phyloP scores from a whole-genome alignment of 192 early-diverging fungal species.

The Coemansia sp. region DNA sequence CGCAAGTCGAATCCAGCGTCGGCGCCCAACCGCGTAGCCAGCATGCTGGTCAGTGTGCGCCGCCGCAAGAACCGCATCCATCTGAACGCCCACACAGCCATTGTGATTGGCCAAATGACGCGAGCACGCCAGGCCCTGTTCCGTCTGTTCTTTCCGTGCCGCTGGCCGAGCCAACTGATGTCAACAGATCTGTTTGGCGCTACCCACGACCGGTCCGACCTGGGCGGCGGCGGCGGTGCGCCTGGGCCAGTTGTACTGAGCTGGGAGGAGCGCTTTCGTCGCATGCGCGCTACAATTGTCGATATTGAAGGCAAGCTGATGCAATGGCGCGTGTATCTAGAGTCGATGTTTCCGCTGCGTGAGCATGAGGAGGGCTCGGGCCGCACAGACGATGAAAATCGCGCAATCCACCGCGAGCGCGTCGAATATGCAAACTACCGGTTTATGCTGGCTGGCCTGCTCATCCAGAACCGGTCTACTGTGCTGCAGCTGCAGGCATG shows the following conservation, averaged over 20 bases:
- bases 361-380: constrained; percentile 48
- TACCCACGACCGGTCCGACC: constrained; percentile 16
- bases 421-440: constrained; percentile 55
- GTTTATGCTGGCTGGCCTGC: constrained; percentile 43
- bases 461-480: constrained; percentile 44
- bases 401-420: constrained; percentile 41
- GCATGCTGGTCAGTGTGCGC: constrained; percentile 51
- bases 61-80: constrained; percentile 54
- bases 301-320: constrained; percentile 53
- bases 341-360: constrained; percentile 52
- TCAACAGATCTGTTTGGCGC: constrained; percentile 22
- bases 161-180: constrained; percentile 56
- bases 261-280: constrained; percentile 56
- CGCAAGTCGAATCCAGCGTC: constrained; percentile 12
- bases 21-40: constrained; percentile 44
- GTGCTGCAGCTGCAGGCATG: constrained; percentile 56
- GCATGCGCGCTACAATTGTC: constrained; percentile 33
- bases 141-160: constrained; percentile 53
- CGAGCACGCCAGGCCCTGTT: constrained; percentile 49
- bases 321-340: constrained; percentile 55
- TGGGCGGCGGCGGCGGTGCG: constrained; percentile 47
- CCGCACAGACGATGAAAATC: constrained; percentile 28
- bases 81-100: constrained; percentile 49
- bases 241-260: constrained; percentile 40
- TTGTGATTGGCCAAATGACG: constrained; percentile 53